phyloP scores from a whole-genome alignment of 306 rosid species.

The Medicago arabica region DNA sequence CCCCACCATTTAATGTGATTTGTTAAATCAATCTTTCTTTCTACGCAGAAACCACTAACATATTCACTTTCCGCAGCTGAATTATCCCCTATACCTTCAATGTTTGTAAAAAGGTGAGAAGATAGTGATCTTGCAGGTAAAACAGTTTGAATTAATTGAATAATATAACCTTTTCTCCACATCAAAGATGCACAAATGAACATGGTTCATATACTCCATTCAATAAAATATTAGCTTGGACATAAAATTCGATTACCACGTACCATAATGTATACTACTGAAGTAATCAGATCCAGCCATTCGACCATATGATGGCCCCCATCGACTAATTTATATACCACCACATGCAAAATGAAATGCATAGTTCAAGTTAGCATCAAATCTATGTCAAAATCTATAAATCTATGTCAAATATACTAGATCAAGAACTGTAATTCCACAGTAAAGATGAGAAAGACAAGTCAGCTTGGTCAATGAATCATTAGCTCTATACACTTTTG shows the following conservation, averaged over 20 bases:
- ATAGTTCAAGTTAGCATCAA: constrained; percentile 41
- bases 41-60: constrained; percentile 64
- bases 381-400: constrained; percentile 33
- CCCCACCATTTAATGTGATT: constrained; percentile 96
- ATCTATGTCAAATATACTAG: constrained; percentile 26
- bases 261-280: constrained; percentile 77
- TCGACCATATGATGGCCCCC: constrained; percentile 91
- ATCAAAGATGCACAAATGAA: constrained; percentile 25
- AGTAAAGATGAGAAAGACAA: constrained; percentile 24
- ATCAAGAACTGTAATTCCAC: constrained; percentile 25
- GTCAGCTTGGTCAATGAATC: constrained; percentile 21
- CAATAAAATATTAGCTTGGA: constrained; percentile 32
- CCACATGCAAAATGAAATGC: constrained; percentile 47
- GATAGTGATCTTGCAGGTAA: constrained; percentile 23
- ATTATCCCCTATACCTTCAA: constrained; percentile 70
- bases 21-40: constrained; percentile 88
- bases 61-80: constrained; percentile 79
- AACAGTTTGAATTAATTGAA: constrained; percentile 21
- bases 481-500: constrained; percentile 9
- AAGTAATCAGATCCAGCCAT: constrained; percentile 85
- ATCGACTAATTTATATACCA: constrained; percentile 62
- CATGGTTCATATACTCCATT: constrained; percentile 21
- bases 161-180: constrained; percentile 1
- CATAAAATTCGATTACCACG: constrained; percentile 43
- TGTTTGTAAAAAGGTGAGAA: constrained; percentile 19